These are phyloP conservation scores for Avena eriantha DNA, from an alignment of 176 grass and related monocot species.

Conservation along the genomic window DNA sequence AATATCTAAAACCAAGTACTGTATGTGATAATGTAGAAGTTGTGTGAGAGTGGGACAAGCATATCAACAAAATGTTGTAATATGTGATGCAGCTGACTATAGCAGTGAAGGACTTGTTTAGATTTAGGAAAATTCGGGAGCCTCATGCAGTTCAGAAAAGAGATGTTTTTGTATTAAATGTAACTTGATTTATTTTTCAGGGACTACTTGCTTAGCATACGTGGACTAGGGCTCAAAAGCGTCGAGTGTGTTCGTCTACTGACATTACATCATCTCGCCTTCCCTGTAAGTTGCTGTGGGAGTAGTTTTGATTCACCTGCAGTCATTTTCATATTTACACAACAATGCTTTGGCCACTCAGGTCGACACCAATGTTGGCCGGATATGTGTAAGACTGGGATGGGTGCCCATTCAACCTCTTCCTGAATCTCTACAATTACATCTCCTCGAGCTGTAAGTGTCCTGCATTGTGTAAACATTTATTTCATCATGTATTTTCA, in stretches of 20 bases:
- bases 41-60: conserved; percentile 17
- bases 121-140: conserved; percentile 8
- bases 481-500: conserved; percentile 37
- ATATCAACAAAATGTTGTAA: conserved; percentile 18
- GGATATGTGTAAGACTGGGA: conserved; percentile 93
- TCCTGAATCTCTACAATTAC: conserved; percentile 89
- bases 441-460: conserved; percentile 93
- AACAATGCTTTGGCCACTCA: conserved; percentile 47
- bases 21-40: neutral
- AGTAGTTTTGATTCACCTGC: conserved; percentile 32
- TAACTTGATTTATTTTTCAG: conserved; percentile 60
- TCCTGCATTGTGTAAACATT: conserved; percentile 29
- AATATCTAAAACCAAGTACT: conserved; percentile 23
- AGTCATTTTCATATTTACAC: conserved; percentile 46
- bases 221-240: conserved; percentile 95
- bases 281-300: conserved; percentile 73
- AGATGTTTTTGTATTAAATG: conserved; percentile 40
- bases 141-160: conserved; percentile 31
- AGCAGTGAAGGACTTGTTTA: conserved; percentile 13
- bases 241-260: conserved; percentile 97
- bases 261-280: conserved; percentile 89
- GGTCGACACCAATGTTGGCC: conserved; percentile 99
- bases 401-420: conserved; percentile 98
- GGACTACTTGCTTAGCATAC: conserved; percentile 95
- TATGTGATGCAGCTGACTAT: conserved; percentile 22